These are phyloP conservation scores for Scenedesmus sp. DNA, from an alignment of 163 green algal species.

Conservation along the genomic window DNA sequence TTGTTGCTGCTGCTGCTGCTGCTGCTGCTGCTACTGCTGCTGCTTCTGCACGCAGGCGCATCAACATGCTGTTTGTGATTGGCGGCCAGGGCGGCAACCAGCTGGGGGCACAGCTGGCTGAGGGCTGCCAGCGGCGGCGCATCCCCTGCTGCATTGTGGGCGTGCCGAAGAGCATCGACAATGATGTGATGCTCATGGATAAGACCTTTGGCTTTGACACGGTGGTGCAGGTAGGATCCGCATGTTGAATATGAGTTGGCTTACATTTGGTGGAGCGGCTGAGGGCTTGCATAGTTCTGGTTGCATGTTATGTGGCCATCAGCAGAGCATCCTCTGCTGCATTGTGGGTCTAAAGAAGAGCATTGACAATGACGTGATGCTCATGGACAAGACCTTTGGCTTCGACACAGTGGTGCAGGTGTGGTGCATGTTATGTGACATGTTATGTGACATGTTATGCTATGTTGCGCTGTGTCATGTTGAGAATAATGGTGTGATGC, in stretches of 20 bases:
- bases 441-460: too few species aligned
- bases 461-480: background rate
- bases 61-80: conserved; percentile 96
- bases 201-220: conserved; percentile 96
- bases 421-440: background rate
- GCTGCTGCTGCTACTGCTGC: background rate
- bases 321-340: conserved; percentile 38
- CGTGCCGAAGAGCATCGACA: conserved; percentile 95
- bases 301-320: background rate
- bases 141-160: conserved; percentile 46
- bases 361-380: conserved; percentile 96
- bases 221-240: conserved; percentile 86
- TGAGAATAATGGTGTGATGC: too few species aligned
- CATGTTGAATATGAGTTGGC: background rate
- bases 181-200: conserved; percentile 89
- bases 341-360: conserved; percentile 81
- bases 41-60: conserved; percentile 35
- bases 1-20: background rate
- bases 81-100: conserved; percentile 77
- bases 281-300: too few species aligned
- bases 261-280: too few species aligned
- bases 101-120: conserved; percentile 30
- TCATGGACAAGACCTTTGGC: conserved; percentile 83
- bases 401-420: conserved; percentile 98
- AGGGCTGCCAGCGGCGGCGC: conserved; percentile 21